Evolutionary conservation across 129 eudicot species (phyloP).

Genomic region (Silybum marianum): DNA sequence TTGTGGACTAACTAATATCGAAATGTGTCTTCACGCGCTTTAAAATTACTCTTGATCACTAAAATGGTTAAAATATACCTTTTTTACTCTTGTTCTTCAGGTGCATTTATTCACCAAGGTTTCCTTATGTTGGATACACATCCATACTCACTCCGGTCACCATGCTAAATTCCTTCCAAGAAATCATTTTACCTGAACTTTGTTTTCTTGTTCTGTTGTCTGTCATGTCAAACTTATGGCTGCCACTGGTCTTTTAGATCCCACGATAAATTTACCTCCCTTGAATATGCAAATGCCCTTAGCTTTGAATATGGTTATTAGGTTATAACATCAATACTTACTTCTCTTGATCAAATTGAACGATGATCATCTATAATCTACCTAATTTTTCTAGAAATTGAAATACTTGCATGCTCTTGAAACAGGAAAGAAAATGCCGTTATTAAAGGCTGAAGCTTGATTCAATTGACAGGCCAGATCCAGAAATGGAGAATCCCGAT

Average conservation of each 20-base stretch:
- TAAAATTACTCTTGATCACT: too few relatives aligned
- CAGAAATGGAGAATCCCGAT: constrained; percentile 70
- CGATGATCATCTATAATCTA: background rate
- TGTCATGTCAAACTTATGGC: background rate
- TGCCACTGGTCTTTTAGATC: background rate
- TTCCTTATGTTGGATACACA: too few relatives aligned
- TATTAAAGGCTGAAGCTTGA: constrained; percentile 79
- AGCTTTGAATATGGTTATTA: too few relatives aligned
- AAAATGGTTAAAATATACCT: too few relatives aligned
- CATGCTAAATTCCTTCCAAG: background rate
- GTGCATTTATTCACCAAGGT: too few relatives aligned
- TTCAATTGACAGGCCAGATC: constrained; percentile 77
- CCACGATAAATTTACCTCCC: too few relatives aligned
- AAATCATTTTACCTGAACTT: too few relatives aligned
- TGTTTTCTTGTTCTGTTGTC: too few relatives aligned
- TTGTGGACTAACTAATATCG: too few relatives aligned
- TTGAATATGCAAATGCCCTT: too few relatives aligned
- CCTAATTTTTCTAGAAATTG: background rate
- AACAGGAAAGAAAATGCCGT: constrained; percentile 71
- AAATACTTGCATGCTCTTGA: background rate
- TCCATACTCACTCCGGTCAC: background rate
- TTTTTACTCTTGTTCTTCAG: too few relatives aligned
- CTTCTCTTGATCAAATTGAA: background rate
- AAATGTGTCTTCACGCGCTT: too few relatives aligned
- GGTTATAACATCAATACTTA: background rate